A percentile compares a stretch with the other conserved stretches of the same genome.
Evolutionary conservation across 768 basidiomycete species (phyloP).

Genomic region (Kwoniella bestiolae): DNA sequence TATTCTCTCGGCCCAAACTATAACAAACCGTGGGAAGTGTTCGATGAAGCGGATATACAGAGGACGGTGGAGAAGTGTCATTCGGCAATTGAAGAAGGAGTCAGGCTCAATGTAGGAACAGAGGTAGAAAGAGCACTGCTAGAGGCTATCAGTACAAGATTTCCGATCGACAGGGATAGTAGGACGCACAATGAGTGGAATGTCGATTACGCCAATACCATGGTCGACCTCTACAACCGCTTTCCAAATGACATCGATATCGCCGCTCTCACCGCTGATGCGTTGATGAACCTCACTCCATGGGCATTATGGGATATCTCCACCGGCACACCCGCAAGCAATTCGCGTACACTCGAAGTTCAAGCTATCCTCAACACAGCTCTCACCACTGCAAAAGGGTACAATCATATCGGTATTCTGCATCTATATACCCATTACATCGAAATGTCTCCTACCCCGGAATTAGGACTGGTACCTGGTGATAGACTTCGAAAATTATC

Average conservation of each 20-base stretch:
- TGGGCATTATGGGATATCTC: conserved; percentile 49
- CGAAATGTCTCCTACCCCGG: conserved; percentile 46
- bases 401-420: conserved; percentile 40
- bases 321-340: conserved; percentile 35
- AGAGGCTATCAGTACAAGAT: conserved; percentile 25
- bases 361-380: conserved; percentile 36
- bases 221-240: conserved; percentile 34
- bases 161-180: conserved; percentile 24
- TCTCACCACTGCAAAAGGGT: conserved; percentile 9
- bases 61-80: conserved; percentile 6
- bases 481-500: conserved; percentile 35
- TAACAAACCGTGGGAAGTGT: conserved; percentile 46
- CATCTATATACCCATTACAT: conserved; percentile 50
- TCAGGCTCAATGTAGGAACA: conserved; percentile 7
- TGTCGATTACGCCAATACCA: conserved; percentile 30
- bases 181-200: conserved; percentile 36
- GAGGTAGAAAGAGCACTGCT: conserved; percentile 31
- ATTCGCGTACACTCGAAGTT: conserved; percentile 27
- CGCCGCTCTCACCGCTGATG: conserved; percentile 42
- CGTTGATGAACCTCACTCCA: conserved; percentile 44
- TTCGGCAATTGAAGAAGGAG: conserved; percentile 11
- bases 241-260: conserved; percentile 43
- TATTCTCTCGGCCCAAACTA: conserved; percentile 49
- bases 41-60: conserved; percentile 24
- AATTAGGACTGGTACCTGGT: conserved; percentile 37